A percentile compares a stretch with the other conserved stretches of the same genome.
These are phyloP conservation scores for Colletotrichum noveboracense DNA, from an alignment of 2,329 filamentous ascomycete genomes.

Conservation along the genomic window DNA sequence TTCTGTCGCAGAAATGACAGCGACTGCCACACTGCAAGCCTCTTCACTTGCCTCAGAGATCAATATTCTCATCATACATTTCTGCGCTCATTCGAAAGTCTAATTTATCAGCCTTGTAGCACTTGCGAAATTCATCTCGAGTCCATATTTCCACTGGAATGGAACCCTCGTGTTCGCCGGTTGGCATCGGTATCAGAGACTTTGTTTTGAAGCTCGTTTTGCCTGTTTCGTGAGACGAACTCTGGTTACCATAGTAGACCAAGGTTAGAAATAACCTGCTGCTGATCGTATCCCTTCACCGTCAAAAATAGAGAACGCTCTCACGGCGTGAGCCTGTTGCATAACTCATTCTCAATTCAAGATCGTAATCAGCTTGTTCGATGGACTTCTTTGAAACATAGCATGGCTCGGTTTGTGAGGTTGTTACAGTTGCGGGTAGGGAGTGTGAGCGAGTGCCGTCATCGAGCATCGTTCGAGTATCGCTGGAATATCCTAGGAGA, in stretches of 20 bases:
- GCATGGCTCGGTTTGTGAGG: not conserved
- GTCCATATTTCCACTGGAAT: rapidly evolving
- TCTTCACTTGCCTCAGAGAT: too few relatives aligned
- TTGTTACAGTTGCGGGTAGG: rapidly evolving
- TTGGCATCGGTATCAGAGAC: not conserved
- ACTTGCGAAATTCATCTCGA: not conserved
- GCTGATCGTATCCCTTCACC: not conserved
- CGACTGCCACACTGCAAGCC: too few relatives aligned
- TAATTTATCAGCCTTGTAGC: not conserved
- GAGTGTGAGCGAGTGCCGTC: not conserved
- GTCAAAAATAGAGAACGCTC: not conserved
- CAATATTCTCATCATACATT: rapidly evolving
- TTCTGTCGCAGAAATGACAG: too few relatives aligned
- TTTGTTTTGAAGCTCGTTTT: not conserved
- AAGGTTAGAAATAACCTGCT: rapidly evolving
- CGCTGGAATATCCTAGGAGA: not conserved
- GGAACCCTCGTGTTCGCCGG: not conserved
- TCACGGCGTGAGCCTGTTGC: not conserved
- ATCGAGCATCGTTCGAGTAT: not conserved
- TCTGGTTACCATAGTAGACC: rapidly evolving
- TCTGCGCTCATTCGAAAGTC: too few relatives aligned
- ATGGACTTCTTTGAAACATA: not conserved
- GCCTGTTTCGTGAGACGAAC: not conserved
- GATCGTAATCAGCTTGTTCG: not conserved
- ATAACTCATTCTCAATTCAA: not conserved